These are phyloP conservation scores for Globisporangium echinulatum DNA, from an alignment of 352 stramenopile genomes.

Conservation along the genomic window DNA sequence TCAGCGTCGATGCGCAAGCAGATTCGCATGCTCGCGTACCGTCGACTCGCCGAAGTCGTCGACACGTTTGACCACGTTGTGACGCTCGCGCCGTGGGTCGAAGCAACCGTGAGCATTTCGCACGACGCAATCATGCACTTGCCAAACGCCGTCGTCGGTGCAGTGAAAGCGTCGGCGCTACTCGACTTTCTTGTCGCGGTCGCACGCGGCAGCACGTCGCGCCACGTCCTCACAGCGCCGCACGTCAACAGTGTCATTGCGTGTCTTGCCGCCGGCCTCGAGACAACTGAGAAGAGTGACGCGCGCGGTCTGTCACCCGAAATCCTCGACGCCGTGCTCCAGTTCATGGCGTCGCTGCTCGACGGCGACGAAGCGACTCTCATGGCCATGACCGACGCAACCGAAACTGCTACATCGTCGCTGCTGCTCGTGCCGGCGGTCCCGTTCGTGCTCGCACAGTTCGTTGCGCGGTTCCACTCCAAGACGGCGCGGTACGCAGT, in stretches of 20 bases:
- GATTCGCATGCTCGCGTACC: constrained; percentile 74
- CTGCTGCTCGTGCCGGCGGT: constrained; percentile 63
- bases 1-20: constrained; percentile 67
- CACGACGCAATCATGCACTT: constrained; percentile 61
- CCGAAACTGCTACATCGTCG: constrained; percentile 1
- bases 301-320: constrained; percentile 51
- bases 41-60: constrained; percentile 63
- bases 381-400: constrained; percentile 18
- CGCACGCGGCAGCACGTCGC: constrained; percentile 32
- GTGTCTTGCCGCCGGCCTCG: constrained; percentile 57
- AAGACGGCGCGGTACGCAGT: constrained; percentile 71
- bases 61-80: constrained; percentile 75
- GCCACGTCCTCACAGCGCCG: constrained; percentile 27
- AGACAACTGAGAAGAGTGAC: constrained; percentile 17
- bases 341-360: constrained; percentile 76
- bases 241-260: constrained; percentile 50
- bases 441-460: constrained; percentile 71
- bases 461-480: constrained; percentile 74
- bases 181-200: constrained; percentile 69
- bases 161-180: constrained; percentile 67
- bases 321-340: constrained; percentile 61
- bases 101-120: constrained; percentile 33
- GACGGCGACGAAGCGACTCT: constrained; percentile 50
- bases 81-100: constrained; percentile 55
- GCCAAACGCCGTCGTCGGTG: constrained; percentile 62